Evolutionary conservation across 768 basidiomycete species (phyloP).

Genomic region (Trametes gibbosa): DNA sequence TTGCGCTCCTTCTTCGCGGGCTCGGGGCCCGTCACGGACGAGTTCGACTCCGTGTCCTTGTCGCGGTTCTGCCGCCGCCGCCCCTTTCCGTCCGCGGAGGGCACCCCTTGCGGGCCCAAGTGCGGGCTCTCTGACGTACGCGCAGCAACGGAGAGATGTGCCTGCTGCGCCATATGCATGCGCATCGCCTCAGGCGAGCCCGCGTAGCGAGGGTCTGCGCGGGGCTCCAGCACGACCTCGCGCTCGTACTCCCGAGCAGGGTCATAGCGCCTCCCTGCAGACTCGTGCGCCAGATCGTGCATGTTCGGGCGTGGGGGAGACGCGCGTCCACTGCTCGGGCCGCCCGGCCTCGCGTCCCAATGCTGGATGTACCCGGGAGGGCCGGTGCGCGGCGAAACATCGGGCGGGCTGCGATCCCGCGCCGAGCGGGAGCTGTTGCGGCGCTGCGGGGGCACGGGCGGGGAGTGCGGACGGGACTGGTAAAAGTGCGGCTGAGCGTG

Average conservation of each 20-base stretch:
- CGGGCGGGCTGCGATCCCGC: constrained; percentile 29
- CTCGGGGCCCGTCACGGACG: constrained; percentile 30
- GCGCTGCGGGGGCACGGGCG: constrained; percentile 32
- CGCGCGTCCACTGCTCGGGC: constrained; percentile 23
- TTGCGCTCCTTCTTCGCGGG: constrained; percentile 57
- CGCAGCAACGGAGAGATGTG: constrained; percentile 16
- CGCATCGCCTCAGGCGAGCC: constrained; percentile 28
- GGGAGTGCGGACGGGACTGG: constrained; percentile 34
- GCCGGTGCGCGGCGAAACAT: constrained; percentile 57
- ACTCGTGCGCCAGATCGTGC: constrained; percentile 34
- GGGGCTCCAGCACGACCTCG: constrained; percentile 19
- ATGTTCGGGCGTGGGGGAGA: constrained; percentile 14
- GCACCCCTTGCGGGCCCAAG: constrained; percentile 29
- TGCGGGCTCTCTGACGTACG: constrained; percentile 62
- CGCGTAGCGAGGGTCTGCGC: constrained; percentile 34
- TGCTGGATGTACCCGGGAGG: constrained; percentile 37
- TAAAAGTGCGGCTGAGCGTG: constrained; percentile 33
- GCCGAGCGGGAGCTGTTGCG: constrained; percentile 47
- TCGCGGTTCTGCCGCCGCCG: constrained; percentile 48
- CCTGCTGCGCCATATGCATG: constrained; percentile 20
- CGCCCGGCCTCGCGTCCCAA: constrained; percentile 57
- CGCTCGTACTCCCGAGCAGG: constrained; percentile 45
- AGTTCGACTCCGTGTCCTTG: constrained; percentile 35
- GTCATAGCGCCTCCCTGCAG: constrained; percentile 56
- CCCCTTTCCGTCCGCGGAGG: constrained; percentile 45